phyloP scores from a whole-genome alignment of 2,329 filamentous ascomycete species.

The Ceratocystis variospora region DNA sequence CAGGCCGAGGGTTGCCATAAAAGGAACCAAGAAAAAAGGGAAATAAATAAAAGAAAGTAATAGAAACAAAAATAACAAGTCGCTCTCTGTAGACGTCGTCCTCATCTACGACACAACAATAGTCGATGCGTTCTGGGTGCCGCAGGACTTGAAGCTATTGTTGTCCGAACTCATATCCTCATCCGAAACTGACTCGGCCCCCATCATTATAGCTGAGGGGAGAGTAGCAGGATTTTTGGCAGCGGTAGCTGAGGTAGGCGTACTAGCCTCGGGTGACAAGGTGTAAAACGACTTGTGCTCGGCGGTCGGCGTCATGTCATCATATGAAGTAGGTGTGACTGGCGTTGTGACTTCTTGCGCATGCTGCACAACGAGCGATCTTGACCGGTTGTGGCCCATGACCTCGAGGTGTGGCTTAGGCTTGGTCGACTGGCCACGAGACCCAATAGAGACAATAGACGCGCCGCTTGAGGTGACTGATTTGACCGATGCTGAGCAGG shows the following conservation, averaged over 20 bases:
- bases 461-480: constrained; percentile 12
- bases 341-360: constrained; percentile 11
- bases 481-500: not conserved
- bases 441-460: constrained; percentile 13
- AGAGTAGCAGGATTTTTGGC: not conserved
- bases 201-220: constrained; percentile 1
- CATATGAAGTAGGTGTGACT: constrained; percentile 6
- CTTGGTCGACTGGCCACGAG: constrained; percentile 10
- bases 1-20: not conserved
- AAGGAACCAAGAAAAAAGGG: not conserved
- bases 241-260: constrained; percentile 3
- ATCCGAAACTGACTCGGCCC: constrained; percentile 9
- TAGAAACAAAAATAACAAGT: constrained; percentile 8
- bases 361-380: constrained; percentile 13
- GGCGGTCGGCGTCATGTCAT: constrained; percentile 13
- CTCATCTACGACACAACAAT: constrained; percentile 10
- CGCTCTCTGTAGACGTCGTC: not conserved
- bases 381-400: not conserved
- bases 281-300: constrained; percentile 10
- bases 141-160: constrained; percentile 17
- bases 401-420: constrained; percentile 3
- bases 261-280: constrained; percentile 9
- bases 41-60: not conserved
- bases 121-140: constrained; percentile 17
- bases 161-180: constrained; percentile 14